Evolutionary conservation across 306 rosid species (phyloP), one percentile per base, ranked within the genome.

Genomic region (Vigna angularis): DNA sequence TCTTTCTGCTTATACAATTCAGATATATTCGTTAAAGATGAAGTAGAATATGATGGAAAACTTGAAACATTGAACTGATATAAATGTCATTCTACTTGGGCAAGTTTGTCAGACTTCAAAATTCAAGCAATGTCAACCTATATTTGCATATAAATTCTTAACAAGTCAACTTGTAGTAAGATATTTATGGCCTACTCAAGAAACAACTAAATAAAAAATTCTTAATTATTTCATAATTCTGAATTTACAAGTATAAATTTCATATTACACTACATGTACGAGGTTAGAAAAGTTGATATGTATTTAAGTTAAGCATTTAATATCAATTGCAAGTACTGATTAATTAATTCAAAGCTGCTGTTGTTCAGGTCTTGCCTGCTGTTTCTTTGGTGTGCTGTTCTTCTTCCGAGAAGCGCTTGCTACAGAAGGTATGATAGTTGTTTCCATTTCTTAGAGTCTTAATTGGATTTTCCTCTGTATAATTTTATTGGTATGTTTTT

Each of bases 381-480:
- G 98, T 86, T 93, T 86, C 85, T 88, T 90, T 55, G 96, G 98
- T 8, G 94, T 93, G 66, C 86, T 93, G 79, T 86, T 90, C 78
- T 83, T 87, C 82, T 91, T 84, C 40, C 88, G 77, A 56, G 88
- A 86, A 69, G 73, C 84, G 82, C 92, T 89, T 71, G 83, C 93
- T 38, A 70, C 78, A 32, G 82, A 85, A 84, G 98, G 96, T 93
- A 89, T 62, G 76, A 57, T 44, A 28, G 56, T 55, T 55, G 62
- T 49, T 55, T 73, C 63, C 70, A 44, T 59, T 34, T 74, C 55
- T 24, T 68, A 55, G 18, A 82, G 32, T 74, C 78, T 9, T 53
- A 49, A 51, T 68, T 56, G 74, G 79, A 55, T 28, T 61, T 45
- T 53, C 61, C 3, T 66, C 58, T 36, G 42, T 55, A 64, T 75